A percentile compares a stretch with the other conserved stretches of the same genome.
phyloP scores from a whole-genome alignment of 768 basidiomycete genomes.

The Mycena capillaripes region DNA sequence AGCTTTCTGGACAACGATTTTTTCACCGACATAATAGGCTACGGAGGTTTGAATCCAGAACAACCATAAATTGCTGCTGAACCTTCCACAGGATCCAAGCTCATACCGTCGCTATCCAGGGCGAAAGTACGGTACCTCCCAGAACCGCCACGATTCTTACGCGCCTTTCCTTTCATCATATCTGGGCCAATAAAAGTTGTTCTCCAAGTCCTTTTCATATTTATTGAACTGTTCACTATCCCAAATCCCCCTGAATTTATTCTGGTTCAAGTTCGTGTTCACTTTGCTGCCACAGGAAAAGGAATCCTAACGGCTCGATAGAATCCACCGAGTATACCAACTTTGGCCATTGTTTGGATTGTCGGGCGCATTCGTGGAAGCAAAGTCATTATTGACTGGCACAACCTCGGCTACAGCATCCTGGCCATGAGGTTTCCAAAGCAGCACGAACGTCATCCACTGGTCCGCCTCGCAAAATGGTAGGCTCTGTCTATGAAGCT shows the following conservation, averaged over 20 bases:
- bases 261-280: slow-evolving; percentile 83
- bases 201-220: slow-evolving; percentile 75
- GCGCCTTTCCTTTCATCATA: slow-evolving; percentile 72
- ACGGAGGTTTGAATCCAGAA: slow-evolving; percentile 70
- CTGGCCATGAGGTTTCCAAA: slow-evolving; percentile 74
- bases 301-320: slow-evolving; percentile 46
- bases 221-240: slow-evolving; percentile 72
- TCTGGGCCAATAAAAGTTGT: slow-evolving; percentile 87
- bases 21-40: slow-evolving; percentile 86
- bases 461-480: slow-evolving; percentile 85
- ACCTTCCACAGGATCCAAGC: slow-evolving; percentile 74
- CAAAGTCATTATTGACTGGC: slow-evolving; percentile 98
- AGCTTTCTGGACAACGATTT: slow-evolving; percentile 89
- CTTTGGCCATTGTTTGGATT: slow-evolving; percentile 87
- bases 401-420: slow-evolving; percentile 96
- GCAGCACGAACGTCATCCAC: slow-evolving; percentile 74
- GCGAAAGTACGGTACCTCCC: slow-evolving; percentile 78
- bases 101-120: slow-evolving; percentile 78
- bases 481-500: slow-evolving; percentile 47
- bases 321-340: slow-evolving; percentile 98
- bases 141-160: slow-evolving; percentile 69
- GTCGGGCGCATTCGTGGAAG: slow-evolving; percentile 76
- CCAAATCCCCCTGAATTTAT: slow-evolving; percentile 84
- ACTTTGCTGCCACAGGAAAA: neutral
- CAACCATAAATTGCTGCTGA: neutral